Conservation (phyloP, 73 alveolate species). For the Paramecium octaurelia region DNA sequence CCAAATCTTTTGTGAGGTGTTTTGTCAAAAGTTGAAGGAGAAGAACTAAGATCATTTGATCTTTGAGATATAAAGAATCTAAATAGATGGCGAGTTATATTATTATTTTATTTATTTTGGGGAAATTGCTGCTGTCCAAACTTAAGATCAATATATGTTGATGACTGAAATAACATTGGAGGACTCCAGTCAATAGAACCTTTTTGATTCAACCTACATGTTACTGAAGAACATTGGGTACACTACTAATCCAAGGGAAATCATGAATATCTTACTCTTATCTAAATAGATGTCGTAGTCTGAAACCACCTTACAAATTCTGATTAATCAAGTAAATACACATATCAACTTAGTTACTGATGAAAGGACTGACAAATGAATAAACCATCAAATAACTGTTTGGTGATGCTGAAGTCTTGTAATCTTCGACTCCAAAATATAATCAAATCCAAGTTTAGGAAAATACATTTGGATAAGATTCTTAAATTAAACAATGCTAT, state of each 20-base stretch:
- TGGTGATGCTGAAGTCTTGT: neutral
- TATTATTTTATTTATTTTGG: slow-evolving; percentile 10
- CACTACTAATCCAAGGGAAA: neutral
- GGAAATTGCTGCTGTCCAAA: slow-evolving; percentile 1
- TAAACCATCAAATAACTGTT: neutral
- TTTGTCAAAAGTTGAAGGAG: neutral
- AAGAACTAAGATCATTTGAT: neutral
- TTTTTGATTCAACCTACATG: neutral
- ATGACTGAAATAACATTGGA: slow-evolving; percentile 18
- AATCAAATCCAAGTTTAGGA: neutral
- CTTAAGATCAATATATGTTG: neutral
- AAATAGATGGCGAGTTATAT: neutral
- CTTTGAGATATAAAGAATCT: neutral
- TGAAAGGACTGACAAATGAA: neutral
- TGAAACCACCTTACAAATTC: slow-evolving; percentile 7
- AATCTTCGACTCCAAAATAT: neutral
- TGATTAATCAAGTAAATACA: neutral
- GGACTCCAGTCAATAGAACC: neutral
- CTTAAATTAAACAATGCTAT: neutral
- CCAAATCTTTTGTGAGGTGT: neutral
- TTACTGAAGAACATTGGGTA: neutral
- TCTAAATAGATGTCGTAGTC: neutral
- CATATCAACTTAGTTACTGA: neutral
- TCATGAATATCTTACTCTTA: neutral
- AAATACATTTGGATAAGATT: neutral